A percentile compares a stretch with the other conserved stretches of the same genome.
Evolutionary conservation across 208 protist species (phyloP).

Genomic region (Trypanosoma congolense): DNA sequence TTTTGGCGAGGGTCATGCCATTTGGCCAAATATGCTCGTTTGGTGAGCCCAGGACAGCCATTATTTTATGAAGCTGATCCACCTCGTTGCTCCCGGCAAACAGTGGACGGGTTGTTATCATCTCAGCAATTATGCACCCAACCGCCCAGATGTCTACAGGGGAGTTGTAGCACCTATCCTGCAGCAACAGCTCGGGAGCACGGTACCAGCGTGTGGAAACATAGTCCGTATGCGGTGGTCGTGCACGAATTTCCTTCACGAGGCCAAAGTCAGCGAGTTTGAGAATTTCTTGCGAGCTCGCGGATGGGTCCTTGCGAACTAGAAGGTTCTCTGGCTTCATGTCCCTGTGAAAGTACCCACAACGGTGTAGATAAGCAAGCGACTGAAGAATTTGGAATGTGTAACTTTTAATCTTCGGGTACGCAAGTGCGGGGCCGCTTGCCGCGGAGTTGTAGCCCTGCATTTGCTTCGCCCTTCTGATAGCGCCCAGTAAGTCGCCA

Average conservation of each 20-base stretch:
- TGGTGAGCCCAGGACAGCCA: constrained; percentile 73
- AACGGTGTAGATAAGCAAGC: constrained; percentile 94
- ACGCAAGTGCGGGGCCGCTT: constrained; percentile 57
- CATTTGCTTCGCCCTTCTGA: constrained; percentile 90
- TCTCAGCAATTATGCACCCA: constrained; percentile 97
- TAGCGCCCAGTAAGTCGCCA: constrained; percentile 93
- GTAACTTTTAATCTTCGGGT: constrained; percentile 86
- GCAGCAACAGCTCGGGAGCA: constrained; percentile 97
- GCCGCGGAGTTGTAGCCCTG: constrained; percentile 19
- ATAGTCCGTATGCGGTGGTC: constrained; percentile 92
- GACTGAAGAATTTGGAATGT: constrained; percentile 92
- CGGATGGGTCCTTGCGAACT: constrained; percentile 30
- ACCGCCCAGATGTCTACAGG: constrained; percentile 94
- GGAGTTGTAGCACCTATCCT: constrained; percentile 91
- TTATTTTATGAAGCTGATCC: constrained; percentile 80
- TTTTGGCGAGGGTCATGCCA: constrained; percentile 62
- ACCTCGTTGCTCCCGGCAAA: constrained; percentile 91
- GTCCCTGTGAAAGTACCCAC: constrained; percentile 96
- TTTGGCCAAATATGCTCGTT: constrained; percentile 70
- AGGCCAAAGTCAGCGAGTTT: constrained; percentile 96
- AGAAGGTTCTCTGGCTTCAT: constrained; percentile 98
- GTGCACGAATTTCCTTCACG: constrained; percentile 46
- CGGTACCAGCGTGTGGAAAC: constrained; percentile 98
- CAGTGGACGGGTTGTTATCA: constrained; percentile 95
- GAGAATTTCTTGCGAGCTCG: constrained; percentile 56